Base-by-base conservation (phyloP, 2,329 filamentous ascomycete genomes). In the Phyllosticta paracitricarpa region DNA sequence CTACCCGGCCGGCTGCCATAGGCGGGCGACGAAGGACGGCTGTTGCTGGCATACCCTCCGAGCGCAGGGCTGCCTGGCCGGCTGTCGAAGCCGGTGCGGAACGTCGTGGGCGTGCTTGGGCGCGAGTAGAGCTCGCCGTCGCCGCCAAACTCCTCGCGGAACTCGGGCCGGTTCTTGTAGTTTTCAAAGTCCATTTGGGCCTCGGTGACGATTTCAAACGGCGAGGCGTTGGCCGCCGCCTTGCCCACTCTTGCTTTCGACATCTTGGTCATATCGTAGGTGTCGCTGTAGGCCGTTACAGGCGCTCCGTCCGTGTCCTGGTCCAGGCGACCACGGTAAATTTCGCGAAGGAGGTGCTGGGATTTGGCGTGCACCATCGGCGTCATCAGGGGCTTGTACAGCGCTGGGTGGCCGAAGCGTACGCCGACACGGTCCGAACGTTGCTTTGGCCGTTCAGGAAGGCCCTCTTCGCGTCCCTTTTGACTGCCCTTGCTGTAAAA, bases 291-390 rank as follows among this genome's bases (percentile, higher is more conserved):
- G 28, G 87, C 88, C 51, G 85, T 87, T 28, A 85, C 79, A 61
- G 80, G 78, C 0, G 81, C 78, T n/a, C 80, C 81, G 63, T 69
- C 71, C 0, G 71, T 40, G 2, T 79, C 80, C 26, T 84, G 82
- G 61, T 91, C 87, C 25, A 96, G 76, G 4, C 93, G 87, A 10
- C 92, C 93, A 25, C 86, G 86, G 72, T 97, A 97, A 57, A 99
- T 82, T 53, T 89, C 84, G n/a, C 88, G 87, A 9, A 99, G 81
- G 51, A 94, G 82, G 63, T 94, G 91, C 68, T 94, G 89, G 2
- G 91, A 90, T 74, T 89, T 96, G 59, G 90, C 88, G 68, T 95
- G 88, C 3, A 97, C 93, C 92, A 97, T 97, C 2, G 93, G 93
- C 0, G 91, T 96, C 67, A 93, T 92, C 22, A 97, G 81, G 3